Percentiles rank a stretch among this genome's conserved stretches.
phyloP scores from a whole-genome alignment of 306 rosid species.

The Amphicarpaea edgeworthii region DNA sequence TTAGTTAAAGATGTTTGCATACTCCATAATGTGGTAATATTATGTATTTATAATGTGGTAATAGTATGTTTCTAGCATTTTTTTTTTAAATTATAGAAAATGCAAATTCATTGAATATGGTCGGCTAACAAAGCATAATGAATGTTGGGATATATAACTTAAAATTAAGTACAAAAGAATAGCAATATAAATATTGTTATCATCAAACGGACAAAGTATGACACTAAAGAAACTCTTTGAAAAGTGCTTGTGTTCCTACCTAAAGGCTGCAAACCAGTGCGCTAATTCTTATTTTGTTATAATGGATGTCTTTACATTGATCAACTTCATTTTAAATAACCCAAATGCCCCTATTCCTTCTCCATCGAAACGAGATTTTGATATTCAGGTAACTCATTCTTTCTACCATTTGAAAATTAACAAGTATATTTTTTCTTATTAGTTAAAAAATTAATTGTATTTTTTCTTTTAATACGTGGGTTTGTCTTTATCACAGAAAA shows the following conservation, averaged over 20 bases:
- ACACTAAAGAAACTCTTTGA: not conserved
- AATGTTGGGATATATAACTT: not conserved
- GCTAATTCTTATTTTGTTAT: not conserved
- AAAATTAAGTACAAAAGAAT: not conserved
- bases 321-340: not conserved
- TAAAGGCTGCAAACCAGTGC: too few species aligned
- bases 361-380: not conserved
- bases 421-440: not conserved
- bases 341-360: not conserved
- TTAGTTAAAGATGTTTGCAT: too few species aligned
- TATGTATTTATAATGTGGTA: too few species aligned
- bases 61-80: too few species aligned
- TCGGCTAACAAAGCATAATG: not conserved
- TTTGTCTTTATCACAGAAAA: not conserved
- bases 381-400: not conserved
- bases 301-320: not conserved
- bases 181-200: not conserved
- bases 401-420: not conserved
- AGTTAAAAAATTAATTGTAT: not conserved
- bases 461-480: not conserved
- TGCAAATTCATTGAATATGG: not conserved
- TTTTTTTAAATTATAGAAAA: not conserved
- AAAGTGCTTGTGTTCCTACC: not conserved
- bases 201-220: not conserved
- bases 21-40: too few species aligned